Evolutionary conservation across 345 rosid species (phyloP).

Genomic region (Gossypium anomalum): DNA sequence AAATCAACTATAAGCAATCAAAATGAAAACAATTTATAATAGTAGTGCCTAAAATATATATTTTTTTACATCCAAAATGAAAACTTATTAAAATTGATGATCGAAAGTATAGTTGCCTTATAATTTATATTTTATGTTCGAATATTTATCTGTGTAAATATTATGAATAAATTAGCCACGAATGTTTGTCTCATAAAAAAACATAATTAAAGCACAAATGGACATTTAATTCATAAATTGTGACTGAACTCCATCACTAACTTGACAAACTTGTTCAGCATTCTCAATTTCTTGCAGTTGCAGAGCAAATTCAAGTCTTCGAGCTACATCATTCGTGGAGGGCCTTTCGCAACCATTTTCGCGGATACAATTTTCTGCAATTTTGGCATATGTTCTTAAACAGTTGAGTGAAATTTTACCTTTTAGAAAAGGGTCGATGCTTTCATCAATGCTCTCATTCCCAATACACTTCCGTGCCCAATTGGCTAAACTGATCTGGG

Average conservation of each 20-base stretch:
- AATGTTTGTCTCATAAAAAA: too few species aligned
- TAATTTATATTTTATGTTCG: too few species aligned
- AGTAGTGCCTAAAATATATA: too few species aligned
- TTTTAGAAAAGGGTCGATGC: conserved; percentile 22
- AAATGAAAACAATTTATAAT: too few species aligned
- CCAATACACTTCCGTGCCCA: conserved; percentile 35
- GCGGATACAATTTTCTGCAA: conserved; percentile 29
- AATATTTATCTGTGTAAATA: too few species aligned
- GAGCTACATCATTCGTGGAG: conserved; percentile 30
- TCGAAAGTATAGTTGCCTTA: fast-evolving
- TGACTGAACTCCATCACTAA: neutral
- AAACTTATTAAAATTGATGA: too few species aligned
- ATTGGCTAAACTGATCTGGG: conserved; percentile 29
- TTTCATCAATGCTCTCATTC: conserved; percentile 25
- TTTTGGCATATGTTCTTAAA: conserved; percentile 24
- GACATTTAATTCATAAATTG: neutral
- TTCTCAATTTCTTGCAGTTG: conserved; percentile 20
- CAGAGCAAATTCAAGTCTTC: conserved; percentile 31
- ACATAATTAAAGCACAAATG: too few species aligned
- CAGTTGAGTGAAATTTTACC: conserved; percentile 26
- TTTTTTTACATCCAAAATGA: too few species aligned
- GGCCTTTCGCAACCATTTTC: conserved; percentile 30
- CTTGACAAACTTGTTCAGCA: neutral
- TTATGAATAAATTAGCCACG: too few species aligned
- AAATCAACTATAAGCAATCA: too few species aligned